These are phyloP conservation scores for Saccharomyces hybrid DNA, from an alignment of 1,139 yeast species.

Conservation along the genomic window DNA sequence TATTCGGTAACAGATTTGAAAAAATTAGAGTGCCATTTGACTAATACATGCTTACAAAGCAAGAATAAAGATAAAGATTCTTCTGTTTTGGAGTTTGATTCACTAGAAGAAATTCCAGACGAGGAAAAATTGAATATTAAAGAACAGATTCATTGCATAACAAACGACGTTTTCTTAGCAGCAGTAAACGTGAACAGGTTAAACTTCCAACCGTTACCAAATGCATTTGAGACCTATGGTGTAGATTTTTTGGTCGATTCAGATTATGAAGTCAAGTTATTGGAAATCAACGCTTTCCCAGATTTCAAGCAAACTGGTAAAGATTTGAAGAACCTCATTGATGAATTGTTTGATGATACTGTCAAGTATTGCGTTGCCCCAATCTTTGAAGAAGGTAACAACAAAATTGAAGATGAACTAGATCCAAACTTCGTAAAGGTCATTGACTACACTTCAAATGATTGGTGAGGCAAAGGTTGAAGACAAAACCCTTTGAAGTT, in stretches of 20 bases:
- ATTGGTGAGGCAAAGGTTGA: constrained; percentile 24
- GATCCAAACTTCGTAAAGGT: constrained; percentile 34
- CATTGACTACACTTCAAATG: constrained; percentile 32
- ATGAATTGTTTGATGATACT: constrained; percentile 47
- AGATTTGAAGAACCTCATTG: constrained; percentile 56
- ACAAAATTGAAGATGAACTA: constrained; percentile 2
- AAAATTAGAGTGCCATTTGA: constrained; percentile 56
- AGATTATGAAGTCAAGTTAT: constrained; percentile 45
- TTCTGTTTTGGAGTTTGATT: constrained; percentile 62
- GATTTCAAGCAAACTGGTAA: constrained; percentile 94
- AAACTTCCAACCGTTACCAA: constrained; percentile 78
- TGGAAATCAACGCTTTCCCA: constrained; percentile 91
- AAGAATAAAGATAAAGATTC: constrained; percentile 35
- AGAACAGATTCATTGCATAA: constrained; percentile 49
- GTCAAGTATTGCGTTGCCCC: constrained; percentile 38
- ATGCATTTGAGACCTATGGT: constrained; percentile 84
- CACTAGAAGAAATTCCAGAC: constrained; percentile 40
- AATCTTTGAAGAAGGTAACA: constrained; percentile 25
- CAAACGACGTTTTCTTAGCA: constrained; percentile 75
- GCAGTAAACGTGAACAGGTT: constrained; percentile 72
- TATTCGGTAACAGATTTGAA: constrained; percentile 30
- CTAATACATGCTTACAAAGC: constrained; percentile 86
- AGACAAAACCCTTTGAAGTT: neutral
- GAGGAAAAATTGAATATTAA: constrained; percentile 39
- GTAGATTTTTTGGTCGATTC: constrained; percentile 72